Conservation (phyloP, 1,284 basidiomycete species). For the Ceratobasidium sp. region DNA sequence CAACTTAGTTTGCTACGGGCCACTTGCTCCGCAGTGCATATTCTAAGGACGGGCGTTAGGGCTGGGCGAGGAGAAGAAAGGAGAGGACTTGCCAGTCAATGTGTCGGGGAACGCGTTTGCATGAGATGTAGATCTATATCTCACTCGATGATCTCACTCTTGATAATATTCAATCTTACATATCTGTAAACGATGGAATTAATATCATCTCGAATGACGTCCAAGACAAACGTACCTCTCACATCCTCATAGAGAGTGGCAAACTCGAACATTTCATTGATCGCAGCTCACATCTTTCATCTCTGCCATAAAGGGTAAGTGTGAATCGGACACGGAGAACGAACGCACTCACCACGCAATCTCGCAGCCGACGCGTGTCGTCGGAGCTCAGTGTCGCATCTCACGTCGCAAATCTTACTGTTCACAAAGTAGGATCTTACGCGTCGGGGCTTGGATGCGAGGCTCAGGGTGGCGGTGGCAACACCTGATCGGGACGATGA, state of each 20-base stretch:
- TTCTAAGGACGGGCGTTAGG: too few species aligned
- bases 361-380: background rate
- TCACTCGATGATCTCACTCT: too few species aligned
- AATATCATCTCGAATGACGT: background rate
- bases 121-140: too few species aligned
- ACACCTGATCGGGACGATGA: background rate
- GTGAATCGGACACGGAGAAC: slow-evolving; percentile 2
- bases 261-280: too few species aligned
- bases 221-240: background rate
- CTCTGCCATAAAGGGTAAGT: background rate
- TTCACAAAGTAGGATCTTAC: slow-evolving; percentile 2
- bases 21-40: background rate
- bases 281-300: too few species aligned
- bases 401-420: background rate
- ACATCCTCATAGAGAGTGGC: background rate
- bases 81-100: too few species aligned
- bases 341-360: slow-evolving; percentile 8
- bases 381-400: slow-evolving; percentile 4
- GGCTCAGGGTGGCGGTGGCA: slow-evolving; percentile 13
- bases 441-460: slow-evolving; percentile 20
- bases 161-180: too few species aligned
- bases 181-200: background rate
- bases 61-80: too few species aligned
- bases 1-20: slow-evolving; percentile 8
- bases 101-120: too few species aligned